Evolutionary conservation across 257 asterid species (phyloP), one percentile per base, ranked within the genome.

Genomic region (Verbena officinalis): DNA sequence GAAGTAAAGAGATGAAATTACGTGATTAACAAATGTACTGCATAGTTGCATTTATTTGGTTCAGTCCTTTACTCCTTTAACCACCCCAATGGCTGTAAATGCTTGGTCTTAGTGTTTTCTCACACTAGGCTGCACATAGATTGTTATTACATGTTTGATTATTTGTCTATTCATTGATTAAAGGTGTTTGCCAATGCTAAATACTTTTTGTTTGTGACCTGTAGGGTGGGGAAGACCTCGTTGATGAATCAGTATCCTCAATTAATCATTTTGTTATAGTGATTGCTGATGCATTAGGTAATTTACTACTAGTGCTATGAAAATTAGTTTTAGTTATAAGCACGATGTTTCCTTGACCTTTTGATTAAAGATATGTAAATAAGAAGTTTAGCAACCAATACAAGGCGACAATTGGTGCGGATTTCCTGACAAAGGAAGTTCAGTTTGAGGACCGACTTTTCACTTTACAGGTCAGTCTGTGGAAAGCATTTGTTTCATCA

Each of bases 341-440:
- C 22, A 13, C 60, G 70, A 23, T 79, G 67, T 73, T 78, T 74
- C 76, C 83, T 84, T 93, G 61, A 84, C 66, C 34, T 27, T 36
- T 65, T 72, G 63, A 69, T 67, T 81, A 73, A 75, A 94, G 99
- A 78, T 94, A 94, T 81, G 99, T 94, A 57, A 94, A 90, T 74
- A 90, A 83, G 89, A 94, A 90, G 91, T 94, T 94, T 64, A 94
- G 97, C 86, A 94, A 90, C 75, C 99, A 94, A 72, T 93, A 93
- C 86, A 93, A 93, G 82, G 99, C 99, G 0, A 93, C 99, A 0
- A 93, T 93, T 70, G 99, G 99, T 63, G 99, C 99, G 17, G 99
- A 90, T 87, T 93, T 93, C 88, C 73, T 93, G 86, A 90, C 99
- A 4, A 93, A 93, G 81, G 99, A 93, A 81, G 95, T 93, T 77